These are phyloP conservation scores for Diaporthe sp. DNA, from an alignment of 2,329 filamentous ascomycete genomes.

Conservation along the genomic window DNA sequence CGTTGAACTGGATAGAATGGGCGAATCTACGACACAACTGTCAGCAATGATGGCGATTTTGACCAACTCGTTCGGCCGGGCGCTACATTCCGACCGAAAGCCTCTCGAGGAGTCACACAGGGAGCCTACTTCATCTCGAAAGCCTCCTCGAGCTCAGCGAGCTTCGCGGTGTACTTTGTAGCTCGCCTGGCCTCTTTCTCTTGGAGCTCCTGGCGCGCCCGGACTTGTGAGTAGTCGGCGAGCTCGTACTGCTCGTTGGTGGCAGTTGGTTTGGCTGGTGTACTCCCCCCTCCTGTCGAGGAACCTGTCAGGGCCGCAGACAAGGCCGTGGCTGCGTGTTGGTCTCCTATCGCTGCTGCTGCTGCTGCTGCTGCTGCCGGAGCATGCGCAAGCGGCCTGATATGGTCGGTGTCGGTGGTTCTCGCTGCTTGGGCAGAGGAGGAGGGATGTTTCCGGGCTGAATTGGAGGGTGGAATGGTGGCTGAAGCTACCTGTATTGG, in stretches of 20 bases:
- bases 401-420: constrained; percentile 11
- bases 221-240: constrained; percentile 49
- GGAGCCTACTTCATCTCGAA: constrained; percentile 74
- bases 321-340: constrained; percentile 21
- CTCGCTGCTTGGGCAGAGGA: constrained; percentile 31
- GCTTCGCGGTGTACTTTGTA: constrained; percentile 70
- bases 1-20: constrained; percentile 99
- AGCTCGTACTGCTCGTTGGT: constrained; percentile 51
- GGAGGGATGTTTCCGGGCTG: constrained; percentile 27
- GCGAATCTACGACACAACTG: constrained; percentile 69
- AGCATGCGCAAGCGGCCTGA: constrained; percentile 11
- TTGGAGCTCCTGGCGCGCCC: constrained; percentile 42
- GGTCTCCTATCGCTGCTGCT: constrained; percentile 20
- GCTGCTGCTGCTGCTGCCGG: constrained; percentile 2
- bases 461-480: constrained; percentile 31
- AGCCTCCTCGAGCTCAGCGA: constrained; percentile 72
- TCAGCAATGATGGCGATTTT: not conserved
- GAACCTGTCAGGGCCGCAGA: constrained; percentile 26
- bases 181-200: constrained; percentile 48
- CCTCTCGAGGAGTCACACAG: not conserved
- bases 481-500: constrained; percentile 31
- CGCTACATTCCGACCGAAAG: not conserved
- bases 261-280: constrained; percentile 5
- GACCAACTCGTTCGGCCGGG: not conserved
- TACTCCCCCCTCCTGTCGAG: constrained; percentile 33